Percentiles rank a stretch among this genome's conserved stretches.
Conservation (phyloP, 768 basidiomycete genomes). For the Amylocystis lapponica region DNA sequence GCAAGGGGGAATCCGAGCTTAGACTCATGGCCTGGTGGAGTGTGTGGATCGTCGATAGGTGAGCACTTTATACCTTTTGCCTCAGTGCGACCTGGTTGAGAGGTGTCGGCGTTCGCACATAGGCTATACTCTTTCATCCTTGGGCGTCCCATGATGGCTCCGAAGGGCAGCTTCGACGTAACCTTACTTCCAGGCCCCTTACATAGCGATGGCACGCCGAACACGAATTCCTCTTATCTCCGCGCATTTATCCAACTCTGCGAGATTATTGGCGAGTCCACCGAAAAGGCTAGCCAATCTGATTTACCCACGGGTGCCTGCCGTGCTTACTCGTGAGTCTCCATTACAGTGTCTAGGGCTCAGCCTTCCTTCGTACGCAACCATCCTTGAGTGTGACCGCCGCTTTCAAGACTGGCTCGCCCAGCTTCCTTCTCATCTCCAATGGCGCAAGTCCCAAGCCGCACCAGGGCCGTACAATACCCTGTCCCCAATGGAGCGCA, state of each 20-base stretch:
- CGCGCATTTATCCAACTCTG: constrained; percentile 32
- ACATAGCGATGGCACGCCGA: constrained; percentile 23
- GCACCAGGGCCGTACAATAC: not conserved
- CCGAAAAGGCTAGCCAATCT: constrained; percentile 35
- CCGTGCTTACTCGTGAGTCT: not conserved
- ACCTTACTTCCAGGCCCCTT: constrained; percentile 16
- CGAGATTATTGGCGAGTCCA: constrained; percentile 35
- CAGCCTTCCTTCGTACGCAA: constrained; percentile 19
- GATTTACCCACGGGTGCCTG: too few relatives aligned
- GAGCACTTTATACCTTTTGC: too few relatives aligned
- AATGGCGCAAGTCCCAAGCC: constrained; percentile 21
- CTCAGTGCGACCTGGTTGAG: not conserved
- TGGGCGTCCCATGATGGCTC: constrained; percentile 40
- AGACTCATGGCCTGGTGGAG: constrained; percentile 21
- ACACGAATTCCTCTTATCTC: constrained; percentile 34
- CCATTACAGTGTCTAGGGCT: constrained; percentile 15
- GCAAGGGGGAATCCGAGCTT: constrained; percentile 17
- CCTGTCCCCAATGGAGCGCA: constrained; percentile 20
- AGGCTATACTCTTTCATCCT: constrained; percentile 41
- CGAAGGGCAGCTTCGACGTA: constrained; percentile 33
- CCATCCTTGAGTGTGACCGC: constrained; percentile 37
- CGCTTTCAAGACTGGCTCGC: constrained; percentile 40
- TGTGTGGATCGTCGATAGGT: constrained; percentile 20
- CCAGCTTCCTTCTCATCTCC: constrained; percentile 36
- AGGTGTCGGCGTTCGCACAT: not conserved